Base-by-base conservation (phyloP, 1,139 yeast species). In the Ashbya aceris region DNA sequence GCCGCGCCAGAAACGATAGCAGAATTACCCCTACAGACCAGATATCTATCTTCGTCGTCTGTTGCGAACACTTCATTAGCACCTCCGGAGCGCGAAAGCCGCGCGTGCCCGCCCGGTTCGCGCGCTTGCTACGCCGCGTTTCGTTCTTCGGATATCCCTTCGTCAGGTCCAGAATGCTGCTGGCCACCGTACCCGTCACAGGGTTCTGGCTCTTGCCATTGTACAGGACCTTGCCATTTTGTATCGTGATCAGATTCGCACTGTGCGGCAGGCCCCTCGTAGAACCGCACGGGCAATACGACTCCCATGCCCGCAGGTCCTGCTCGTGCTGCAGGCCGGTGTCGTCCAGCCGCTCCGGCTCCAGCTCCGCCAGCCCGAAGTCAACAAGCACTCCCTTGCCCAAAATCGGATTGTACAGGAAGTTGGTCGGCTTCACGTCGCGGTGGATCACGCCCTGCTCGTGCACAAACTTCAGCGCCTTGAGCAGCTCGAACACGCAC, bases 81-180 rank as follows among this genome's bases (percentile, higher is more conserved):
- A 87, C 96, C 60, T 87, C 97, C 0, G 96, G 96, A 0, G 97
- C 96, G 51, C 97, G 72, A 59, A 87, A 87, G 0, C 97, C 97
- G 53, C 98, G 74, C 0, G 99, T 93, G 2, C 99, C 99, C 1
- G 98, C 98, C 54, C 99, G 77, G 57, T 91, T 91, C 1, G 97
- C 97, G 46, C 98, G 72, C 55, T 95, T 74, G 1, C 94, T 87
- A 1, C 95, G 86, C 48, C 97, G 69, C 45, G 77, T 77, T 61
- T 85, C 95, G 51, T 81, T 81, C 55, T 82, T 83, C 6, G 87
- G 83, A 55, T 82, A 83, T 3, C 93, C 94, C 36, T 79, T 78
- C 36, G 74, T 59, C 29, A 61, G 41, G 45, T 61, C 64, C 10
- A 55, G 51, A 20, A 35, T 33, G 29, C 42, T 40, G 10, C 39